A percentile compares a stretch with the other conserved stretches of the same genome.
phyloP scores from a whole-genome alignment of 2,329 filamentous ascomycete genomes.

The Fusarium tuaranense region DNA sequence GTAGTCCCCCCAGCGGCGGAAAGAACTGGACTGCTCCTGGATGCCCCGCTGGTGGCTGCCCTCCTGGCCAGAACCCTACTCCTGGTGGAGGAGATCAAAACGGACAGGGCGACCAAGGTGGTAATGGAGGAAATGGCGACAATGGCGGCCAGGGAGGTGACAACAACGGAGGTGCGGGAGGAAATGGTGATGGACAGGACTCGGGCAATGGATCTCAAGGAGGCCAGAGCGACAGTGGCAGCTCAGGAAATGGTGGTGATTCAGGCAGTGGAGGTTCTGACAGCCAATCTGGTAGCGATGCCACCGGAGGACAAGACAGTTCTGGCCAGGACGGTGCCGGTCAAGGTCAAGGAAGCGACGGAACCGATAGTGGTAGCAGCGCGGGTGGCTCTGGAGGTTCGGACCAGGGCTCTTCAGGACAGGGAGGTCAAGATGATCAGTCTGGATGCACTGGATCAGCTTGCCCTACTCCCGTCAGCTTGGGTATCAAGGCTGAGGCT shows the following conservation, averaged over 20 bases:
- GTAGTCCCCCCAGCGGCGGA: constrained; percentile 15
- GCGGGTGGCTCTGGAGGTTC: not conserved
- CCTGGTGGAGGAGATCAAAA: constrained; percentile 4
- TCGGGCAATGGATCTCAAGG: not conserved
- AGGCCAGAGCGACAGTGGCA: not conserved
- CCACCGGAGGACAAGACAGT: not conserved
- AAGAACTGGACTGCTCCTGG: constrained; percentile 35
- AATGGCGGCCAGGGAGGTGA: not conserved
- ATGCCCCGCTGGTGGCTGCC: constrained; percentile 31
- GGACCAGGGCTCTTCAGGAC: not conserved
- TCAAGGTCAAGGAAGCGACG: not conserved
- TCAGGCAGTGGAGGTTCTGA: not conserved
- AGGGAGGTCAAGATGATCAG: not conserved
- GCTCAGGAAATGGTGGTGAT: not conserved
- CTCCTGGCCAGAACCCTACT: constrained; percentile 8
- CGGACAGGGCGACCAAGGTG: not conserved
- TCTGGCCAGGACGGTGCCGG: not conserved
- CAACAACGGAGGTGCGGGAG: not conserved
- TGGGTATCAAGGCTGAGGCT: not conserved
- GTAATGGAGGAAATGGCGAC: not conserved
- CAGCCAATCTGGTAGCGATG: not conserved
- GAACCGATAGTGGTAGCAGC: not conserved
- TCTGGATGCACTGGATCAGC: not conserved
- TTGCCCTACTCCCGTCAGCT: not conserved
- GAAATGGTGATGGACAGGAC: not conserved